phyloP scores from a whole-genome alignment of 129 eudicot species.

The Lactuca sativa region DNA sequence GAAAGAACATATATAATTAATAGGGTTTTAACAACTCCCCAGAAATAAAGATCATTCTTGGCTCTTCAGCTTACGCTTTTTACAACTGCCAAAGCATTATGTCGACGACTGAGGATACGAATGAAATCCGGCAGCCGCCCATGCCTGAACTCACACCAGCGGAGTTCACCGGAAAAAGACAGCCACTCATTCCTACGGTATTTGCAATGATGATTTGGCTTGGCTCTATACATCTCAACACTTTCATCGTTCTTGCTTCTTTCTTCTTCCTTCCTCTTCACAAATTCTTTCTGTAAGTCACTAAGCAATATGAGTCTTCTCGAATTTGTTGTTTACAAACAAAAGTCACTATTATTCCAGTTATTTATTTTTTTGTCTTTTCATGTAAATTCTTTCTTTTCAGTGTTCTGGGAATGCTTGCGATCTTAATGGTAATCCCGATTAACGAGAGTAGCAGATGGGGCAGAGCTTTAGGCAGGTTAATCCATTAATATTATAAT shows the following conservation, averaged over 20 bases:
- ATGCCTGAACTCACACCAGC: conserved; percentile 27
- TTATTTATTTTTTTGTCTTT: not conserved
- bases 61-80: not conserved
- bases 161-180: conserved; percentile 50
- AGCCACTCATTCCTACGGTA: conserved; percentile 30
- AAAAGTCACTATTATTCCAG: not conserved
- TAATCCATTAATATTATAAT: not conserved
- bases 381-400: not conserved
- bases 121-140: conserved; percentile 18
- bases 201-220: conserved; percentile 60
- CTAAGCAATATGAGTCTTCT: not conserved
- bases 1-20: too few species aligned
- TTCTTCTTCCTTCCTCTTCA: conserved; percentile 61
- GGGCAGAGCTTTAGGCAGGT: conserved; percentile 75
- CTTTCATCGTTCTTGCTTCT: conserved; percentile 39
- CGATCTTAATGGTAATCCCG: conserved; percentile 64
- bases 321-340: not conserved
- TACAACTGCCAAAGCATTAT: conserved; percentile 22
- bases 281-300: conserved; percentile 47
- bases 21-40: too few species aligned
- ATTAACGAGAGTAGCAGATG: conserved; percentile 58
- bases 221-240: conserved; percentile 58
- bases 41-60: conserved; percentile 5
- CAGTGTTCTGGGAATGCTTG: conserved; percentile 67
- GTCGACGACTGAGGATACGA: conserved; percentile 5